Evolutionary conservation across 768 basidiomycete genomes (phyloP), one percentile per base, ranked within the genome.

Genomic region (Leccinum truebloodii): DNA sequence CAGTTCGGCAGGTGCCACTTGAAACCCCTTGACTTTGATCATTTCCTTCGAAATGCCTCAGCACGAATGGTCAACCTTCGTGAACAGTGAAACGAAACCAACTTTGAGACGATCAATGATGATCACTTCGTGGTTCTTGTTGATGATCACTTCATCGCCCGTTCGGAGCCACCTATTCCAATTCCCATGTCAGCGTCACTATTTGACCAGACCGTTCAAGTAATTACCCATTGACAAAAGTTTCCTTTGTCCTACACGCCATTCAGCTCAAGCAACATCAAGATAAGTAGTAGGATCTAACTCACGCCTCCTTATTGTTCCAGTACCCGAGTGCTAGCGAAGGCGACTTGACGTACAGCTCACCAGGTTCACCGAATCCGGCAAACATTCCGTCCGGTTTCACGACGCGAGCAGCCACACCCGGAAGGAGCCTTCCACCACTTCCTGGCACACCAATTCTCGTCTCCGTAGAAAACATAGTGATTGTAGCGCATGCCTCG

Each of bases 101-200:
- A 81, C 86, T 77, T 90, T 89, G 28, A 88, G 69, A 32, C 88
- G 78, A 68, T 89, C 88, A 13, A 86, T 70, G 46, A 89, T 79
- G 67, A 83, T 83, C 5, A 89, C 61, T 56, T 88, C 84, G 6
- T 78, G 77, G 59, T 86, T 79, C 65, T 78, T 69, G 55, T 80
- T 77, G 52, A 89, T 80, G 55, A 75, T 72, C 3, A 81, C 87
- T 69, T 87, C 83, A 63, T 89, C 88, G 1, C 88, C 89, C 0
- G 89, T 90, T 54, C 77, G 79, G 4, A 90, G 77, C 88, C 87
- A 90, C 41, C 87, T 86, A 41, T 6, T 94, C 94, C 95, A 62
- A 24, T 35, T 14, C 37, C 6, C 26, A 18, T 59, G 49, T 66
- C 4, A 59, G 48, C 32, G 12, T n/a, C 20, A 12, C 37, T 30